A percentile compares a stretch with the other conserved stretches of the same genome.
These are phyloP conservation scores for Quercus berberidifolia DNA, from an alignment of 306 rosid genomes.

Conservation along the genomic window DNA sequence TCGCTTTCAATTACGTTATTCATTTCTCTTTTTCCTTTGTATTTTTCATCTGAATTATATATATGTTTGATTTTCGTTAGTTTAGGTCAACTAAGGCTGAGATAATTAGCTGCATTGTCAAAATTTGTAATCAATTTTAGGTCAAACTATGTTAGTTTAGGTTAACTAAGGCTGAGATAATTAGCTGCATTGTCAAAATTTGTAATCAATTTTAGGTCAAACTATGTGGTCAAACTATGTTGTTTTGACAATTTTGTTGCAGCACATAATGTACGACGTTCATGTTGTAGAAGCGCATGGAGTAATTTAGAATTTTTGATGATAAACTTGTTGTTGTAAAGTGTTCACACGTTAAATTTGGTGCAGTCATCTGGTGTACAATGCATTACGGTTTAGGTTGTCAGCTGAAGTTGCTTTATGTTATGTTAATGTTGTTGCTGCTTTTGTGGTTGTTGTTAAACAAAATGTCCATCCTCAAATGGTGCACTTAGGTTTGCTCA, in stretches of 20 bases:
- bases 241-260: neutral
- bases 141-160: constrained; percentile 6
- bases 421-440: neutral
- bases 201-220: neutral
- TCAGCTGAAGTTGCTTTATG: neutral
- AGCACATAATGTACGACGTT: neutral
- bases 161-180: constrained; percentile 22
- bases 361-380: neutral
- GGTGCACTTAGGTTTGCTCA: neutral
- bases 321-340: neutral
- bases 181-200: constrained; percentile 33
- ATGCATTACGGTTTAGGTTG: neutral
- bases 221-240: neutral
- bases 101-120: constrained; percentile 35
- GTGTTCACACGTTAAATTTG: neutral
- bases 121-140: neutral
- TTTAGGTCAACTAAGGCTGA: constrained; percentile 23
- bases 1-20: neutral
- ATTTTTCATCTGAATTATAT: neutral
- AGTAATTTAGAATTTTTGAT: neutral
- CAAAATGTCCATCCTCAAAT: neutral
- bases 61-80: neutral
- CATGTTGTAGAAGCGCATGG: neutral
- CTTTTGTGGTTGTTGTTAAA: neutral
- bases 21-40: neutral